Base-by-base conservation (phyloP, 805 yeast genomes). In the Saccharomycopsis sp. region DNA sequence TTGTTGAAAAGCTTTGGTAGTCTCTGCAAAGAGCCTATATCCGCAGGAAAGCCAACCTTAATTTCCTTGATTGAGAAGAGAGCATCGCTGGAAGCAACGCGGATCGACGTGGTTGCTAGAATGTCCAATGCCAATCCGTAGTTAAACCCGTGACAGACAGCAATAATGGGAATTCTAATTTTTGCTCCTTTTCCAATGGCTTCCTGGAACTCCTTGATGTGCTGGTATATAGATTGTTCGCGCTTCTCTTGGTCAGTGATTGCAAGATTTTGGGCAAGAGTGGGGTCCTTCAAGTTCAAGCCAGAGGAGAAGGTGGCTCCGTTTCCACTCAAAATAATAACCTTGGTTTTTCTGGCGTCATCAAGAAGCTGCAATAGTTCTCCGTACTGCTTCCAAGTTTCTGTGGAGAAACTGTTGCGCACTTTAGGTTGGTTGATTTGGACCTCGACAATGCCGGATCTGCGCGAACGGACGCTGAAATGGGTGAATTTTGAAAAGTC, bases 11-110 rank as follows among this genome's bases (percentile, higher is more conserved):
- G 57, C 18, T 66, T 65, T 3, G 89, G 85, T 58, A 86, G 65
- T 66, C 92, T 75, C 70, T 87, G 91, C 58, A 87, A 73, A 1
- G 88, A 77, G 2, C 95, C 95, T 65, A 87, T 85, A 67, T 88
- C 94, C 1, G 94, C 91, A 44, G 88, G 79, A 66, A 88, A 75
- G 2, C 92, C 94, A 56, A 87, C 75, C 61, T 82, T 80, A 60
- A 87, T 82, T 70, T 87, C 95, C 57, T 85, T 79, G 57, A 88
- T 79, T 48, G 86, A 77, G 62, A 85, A 75, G 46, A 66, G 70
- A 14, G 80, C 77, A 62, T 79, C 85, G 34, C 71, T 70, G 2
- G 83, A 71, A 9, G 82, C 81, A 12, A 83, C 68, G 54, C 91
- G 76, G 23, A 87, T 79, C 15, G 82, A 76, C 29, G 79, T 75